Evolutionary conservation across 495 filamentous ascomycete species (phyloP).

Genomic region (Penicillium macrosclerotiorum): DNA sequence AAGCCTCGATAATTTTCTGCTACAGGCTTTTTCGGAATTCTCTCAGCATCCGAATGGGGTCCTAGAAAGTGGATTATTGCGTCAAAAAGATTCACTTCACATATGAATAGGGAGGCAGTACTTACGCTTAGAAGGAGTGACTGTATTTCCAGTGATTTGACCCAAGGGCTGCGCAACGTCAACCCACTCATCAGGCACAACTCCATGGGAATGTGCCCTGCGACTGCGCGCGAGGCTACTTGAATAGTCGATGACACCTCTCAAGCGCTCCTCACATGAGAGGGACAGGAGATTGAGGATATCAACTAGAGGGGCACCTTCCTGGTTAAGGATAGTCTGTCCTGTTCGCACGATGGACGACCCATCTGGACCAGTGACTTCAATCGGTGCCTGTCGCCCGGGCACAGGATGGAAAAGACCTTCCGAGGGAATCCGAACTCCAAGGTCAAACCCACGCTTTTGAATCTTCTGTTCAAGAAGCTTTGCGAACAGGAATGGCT

Average conservation of each 20-base stretch:
- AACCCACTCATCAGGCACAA: conserved; percentile 65
- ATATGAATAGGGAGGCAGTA: background rate
- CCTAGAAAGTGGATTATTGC: conserved; percentile 31
- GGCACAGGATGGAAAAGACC: conserved; percentile 55
- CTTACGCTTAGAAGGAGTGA: conserved; percentile 63
- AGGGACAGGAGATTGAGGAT: conserved; percentile 74
- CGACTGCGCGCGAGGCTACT: conserved; percentile 61
- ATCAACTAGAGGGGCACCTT: conserved; percentile 66
- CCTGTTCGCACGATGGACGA: conserved; percentile 55
- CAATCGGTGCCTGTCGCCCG: conserved; percentile 47
- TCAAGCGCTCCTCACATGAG: conserved; percentile 67
- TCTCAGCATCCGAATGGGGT: conserved; percentile 23
- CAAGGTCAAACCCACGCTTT: conserved; percentile 49
- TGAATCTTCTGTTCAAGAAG: conserved; percentile 48
- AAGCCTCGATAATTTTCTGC: conserved; percentile 36
- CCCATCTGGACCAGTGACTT: conserved; percentile 56
- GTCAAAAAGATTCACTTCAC: background rate
- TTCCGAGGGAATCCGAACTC: conserved; percentile 62
- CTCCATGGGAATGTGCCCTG: conserved; percentile 67
- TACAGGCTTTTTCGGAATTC: conserved; percentile 17
- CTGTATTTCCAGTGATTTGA: conserved; percentile 35
- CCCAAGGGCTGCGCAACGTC: conserved; percentile 56
- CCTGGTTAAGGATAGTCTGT: conserved; percentile 60
- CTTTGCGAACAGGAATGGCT: conserved; percentile 56
- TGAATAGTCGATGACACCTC: conserved; percentile 69